Base-by-base conservation (phyloP, 352 stramenopile genomes). In the Pythium phragmiticola region DNA sequence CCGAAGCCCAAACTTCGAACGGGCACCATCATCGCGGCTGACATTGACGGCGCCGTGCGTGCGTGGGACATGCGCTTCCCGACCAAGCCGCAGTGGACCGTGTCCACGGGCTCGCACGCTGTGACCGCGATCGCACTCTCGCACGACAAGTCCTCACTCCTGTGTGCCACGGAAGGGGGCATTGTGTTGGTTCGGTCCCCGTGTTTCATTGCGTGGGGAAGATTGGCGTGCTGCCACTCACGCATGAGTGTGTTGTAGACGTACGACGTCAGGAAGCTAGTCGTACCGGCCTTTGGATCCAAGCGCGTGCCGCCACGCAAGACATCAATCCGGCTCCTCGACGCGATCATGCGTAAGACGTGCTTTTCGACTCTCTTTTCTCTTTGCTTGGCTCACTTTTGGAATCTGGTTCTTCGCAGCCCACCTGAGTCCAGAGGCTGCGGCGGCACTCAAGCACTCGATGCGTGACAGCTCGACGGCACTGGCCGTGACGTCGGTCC, bases 61-160 rank as follows among this genome's bases (percentile, higher is more conserved):
- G 76, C 87, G 70, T 93, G 84, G 84, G 82, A 93, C 50, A 34
- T 69, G 8, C 70, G 80, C n/a, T 76, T 76, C 37, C 76, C 82
- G 3, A 63, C 69, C 13, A 78, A 75, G 11, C 80, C 81, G 19
- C 54, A 75, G 12, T 93, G 78, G 80, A 77, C 68, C 16, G 73
- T 93, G 30, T 75, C 77, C 7, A 80, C 73, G 1, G 80, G 76
- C 0, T 73, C 75, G 3, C 66, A 80, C 7, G 70, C 77, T 4
- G 73, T 90, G 54, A 90, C 78, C 12, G 65, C 76, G 0, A 65
- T 91, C 4, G 28, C 75, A 6, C 61, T 90, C 5, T 83, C 77
- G 16, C 46, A 56, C 1, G 76, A 80, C 54, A 75, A 85, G 16
- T 74, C 76, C 46, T 72, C 74, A 19, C 56, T 91, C 11, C 53